Evolutionary conservation across 2,329 filamentous ascomycete genomes (phyloP).

Genomic region (Rhinocladiella similis): DNA sequence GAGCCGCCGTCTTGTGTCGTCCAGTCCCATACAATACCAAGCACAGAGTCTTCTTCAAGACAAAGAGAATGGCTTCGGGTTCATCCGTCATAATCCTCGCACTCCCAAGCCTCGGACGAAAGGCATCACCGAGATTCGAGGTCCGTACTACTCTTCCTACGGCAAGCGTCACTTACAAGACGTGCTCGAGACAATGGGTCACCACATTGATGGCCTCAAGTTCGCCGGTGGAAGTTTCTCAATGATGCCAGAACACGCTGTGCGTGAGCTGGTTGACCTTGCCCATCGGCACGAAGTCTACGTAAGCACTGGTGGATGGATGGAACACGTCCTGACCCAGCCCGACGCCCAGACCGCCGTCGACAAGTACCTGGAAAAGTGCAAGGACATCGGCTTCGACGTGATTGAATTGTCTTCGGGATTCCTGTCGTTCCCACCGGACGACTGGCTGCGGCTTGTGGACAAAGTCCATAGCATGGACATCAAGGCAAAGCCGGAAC

Average conservation of each 20-base stretch:
- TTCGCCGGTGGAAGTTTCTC: conserved; percentile 56
- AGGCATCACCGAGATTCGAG: conserved; percentile 57
- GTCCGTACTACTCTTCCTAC: conserved; percentile 58
- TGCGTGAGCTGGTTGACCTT: conserved; percentile 51
- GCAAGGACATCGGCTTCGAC: conserved; percentile 56
- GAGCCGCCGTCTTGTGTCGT: conserved; percentile 17
- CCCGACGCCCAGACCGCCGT: conserved; percentile 46
- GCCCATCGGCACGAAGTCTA: conserved; percentile 53
- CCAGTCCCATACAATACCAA: conserved; percentile 14
- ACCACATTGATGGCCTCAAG: conserved; percentile 57
- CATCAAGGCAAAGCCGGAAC: conserved; percentile 55
- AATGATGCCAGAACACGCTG: conserved; percentile 47
- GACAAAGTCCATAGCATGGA: conserved; percentile 50
- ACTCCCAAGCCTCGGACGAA: conserved; percentile 51
- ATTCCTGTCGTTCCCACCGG: conserved; percentile 55
- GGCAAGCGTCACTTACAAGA: conserved; percentile 54
- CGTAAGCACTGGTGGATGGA: conserved; percentile 58
- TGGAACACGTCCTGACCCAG: conserved; percentile 55
- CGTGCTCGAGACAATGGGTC: conserved; percentile 56
- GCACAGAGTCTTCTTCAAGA: conserved; percentile 49
- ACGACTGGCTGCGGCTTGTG: conserved; percentile 55
- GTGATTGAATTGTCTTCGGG: conserved; percentile 56
- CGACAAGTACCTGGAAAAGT: conserved; percentile 54
- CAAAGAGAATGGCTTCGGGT: conserved; percentile 51
- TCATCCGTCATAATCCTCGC: conserved; percentile 51